Conservation (phyloP, 2,329 filamentous ascomycete genomes). For the Colletotrichum sp. region DNA sequence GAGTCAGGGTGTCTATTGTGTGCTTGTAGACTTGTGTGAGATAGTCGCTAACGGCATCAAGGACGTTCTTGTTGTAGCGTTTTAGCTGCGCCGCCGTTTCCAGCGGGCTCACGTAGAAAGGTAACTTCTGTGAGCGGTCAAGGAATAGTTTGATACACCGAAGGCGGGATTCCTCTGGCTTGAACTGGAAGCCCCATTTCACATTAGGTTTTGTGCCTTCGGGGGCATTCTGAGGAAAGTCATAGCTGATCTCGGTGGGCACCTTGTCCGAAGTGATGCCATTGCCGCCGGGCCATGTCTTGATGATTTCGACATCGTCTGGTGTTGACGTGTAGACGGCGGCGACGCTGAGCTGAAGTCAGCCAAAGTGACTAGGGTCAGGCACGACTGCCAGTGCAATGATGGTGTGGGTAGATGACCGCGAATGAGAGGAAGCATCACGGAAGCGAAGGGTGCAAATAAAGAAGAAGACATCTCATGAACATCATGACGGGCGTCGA, state of each 20-base stretch:
- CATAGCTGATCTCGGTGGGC: conserved; percentile 77
- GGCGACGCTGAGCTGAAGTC: conserved; percentile 58
- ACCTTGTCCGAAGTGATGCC: conserved; percentile 90
- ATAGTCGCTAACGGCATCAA: conserved; percentile 82
- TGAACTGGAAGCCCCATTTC: conserved; percentile 86
- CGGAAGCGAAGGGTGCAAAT: neutral
- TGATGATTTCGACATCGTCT: conserved; percentile 84
- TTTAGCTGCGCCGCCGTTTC: conserved; percentile 81
- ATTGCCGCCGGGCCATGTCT: conserved; percentile 83
- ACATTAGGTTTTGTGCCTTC: conserved; percentile 51
- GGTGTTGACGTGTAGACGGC: conserved; percentile 77
- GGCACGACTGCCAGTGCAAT: neutral
- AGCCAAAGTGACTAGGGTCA: neutral
- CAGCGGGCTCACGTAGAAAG: conserved; percentile 79
- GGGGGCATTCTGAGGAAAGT: conserved; percentile 41
- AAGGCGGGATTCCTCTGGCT: conserved; percentile 75
- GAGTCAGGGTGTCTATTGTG: conserved; percentile 78
- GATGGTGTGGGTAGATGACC: neutral
- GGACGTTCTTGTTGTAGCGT: conserved; percentile 76
- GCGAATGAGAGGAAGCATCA: neutral
- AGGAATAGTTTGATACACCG: conserved; percentile 87
- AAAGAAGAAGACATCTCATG: neutral
- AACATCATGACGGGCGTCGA: neutral
- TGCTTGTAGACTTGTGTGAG: conserved; percentile 77
- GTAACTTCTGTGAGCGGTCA: conserved; percentile 79